phyloP scores from a whole-genome alignment of 371 early-diverging fungal genomes.

The Zopfochytrium polystomum region DNA sequence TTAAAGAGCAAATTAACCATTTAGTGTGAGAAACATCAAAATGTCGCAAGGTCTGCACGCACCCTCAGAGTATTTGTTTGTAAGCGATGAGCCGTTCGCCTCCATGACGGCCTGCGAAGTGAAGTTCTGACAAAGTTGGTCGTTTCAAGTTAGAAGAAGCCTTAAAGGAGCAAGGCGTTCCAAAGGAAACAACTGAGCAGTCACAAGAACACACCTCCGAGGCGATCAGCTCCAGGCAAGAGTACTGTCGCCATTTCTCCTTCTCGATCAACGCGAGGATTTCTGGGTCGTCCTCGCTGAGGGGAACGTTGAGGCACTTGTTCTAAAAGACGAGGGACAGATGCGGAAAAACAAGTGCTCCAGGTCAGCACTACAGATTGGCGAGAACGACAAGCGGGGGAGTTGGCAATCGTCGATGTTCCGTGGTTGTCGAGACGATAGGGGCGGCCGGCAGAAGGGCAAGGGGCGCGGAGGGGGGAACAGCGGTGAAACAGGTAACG shows the following conservation, averaged over 20 bases:
- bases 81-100: constrained; percentile 95
- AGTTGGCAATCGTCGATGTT: too few relatives aligned
- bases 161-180: neutral
- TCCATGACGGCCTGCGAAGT: constrained; percentile 98
- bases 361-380: too few relatives aligned
- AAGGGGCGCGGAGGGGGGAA: too few relatives aligned
- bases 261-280: constrained; percentile 91
- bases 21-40: too few relatives aligned
- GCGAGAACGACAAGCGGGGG: too few relatives aligned
- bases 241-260: constrained; percentile 96
- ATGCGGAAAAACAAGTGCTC: neutral
- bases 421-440: too few relatives aligned
- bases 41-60: too few relatives aligned
- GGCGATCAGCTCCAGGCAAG: constrained; percentile 95
- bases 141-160: too few relatives aligned
- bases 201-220: constrained; percentile 61
- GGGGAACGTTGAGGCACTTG: constrained; percentile 43
- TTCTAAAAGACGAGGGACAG: constrained; percentile 26
- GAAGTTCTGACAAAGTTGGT: constrained; percentile 67
- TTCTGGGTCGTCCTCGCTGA: constrained; percentile 77
- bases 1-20: neutral
- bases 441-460: too few relatives aligned
- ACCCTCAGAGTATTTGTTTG: constrained; percentile 99
- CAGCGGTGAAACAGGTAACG: too few relatives aligned
- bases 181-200: neutral